Evolutionary conservation across 2,329 filamentous ascomycete species (phyloP).

Genomic region (Chaetomium olivaceum): DNA sequence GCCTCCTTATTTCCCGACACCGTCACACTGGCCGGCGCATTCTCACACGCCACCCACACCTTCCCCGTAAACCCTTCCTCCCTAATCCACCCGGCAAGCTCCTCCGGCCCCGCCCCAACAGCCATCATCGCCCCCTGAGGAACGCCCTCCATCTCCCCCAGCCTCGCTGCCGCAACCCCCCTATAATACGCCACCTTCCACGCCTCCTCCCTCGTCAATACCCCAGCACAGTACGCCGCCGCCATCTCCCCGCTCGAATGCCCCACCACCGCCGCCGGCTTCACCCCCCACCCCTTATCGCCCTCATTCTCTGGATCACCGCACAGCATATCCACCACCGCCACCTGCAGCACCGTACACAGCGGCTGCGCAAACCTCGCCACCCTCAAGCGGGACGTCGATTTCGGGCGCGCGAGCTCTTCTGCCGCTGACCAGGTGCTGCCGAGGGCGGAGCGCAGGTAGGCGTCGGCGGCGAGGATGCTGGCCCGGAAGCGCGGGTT

Average conservation of each 20-base stretch:
- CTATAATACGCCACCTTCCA: background rate
- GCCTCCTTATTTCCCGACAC: background rate
- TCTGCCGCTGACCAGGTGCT: background rate
- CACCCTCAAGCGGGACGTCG: background rate
- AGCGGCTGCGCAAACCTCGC: background rate
- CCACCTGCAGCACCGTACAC: background rate
- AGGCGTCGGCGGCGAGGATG: background rate
- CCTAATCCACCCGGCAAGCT: background rate
- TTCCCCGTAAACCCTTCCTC: background rate
- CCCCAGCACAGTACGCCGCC: background rate
- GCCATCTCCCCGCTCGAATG: background rate
- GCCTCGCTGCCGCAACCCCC: background rate
- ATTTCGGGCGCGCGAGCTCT: background rate
- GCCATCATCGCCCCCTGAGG: background rate
- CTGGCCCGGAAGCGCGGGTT: background rate
- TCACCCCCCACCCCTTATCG: background rate
- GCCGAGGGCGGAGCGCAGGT: background rate
- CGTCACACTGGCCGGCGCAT: background rate
- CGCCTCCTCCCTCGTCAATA: background rate
- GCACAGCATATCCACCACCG: background rate
- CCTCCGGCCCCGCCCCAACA: background rate
- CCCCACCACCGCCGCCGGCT: background rate
- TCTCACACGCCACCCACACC: slow-evolving; percentile 3
- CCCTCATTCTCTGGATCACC: background rate
- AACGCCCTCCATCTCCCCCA: background rate